A percentile compares a stretch with the other conserved stretches of the same genome.
Conservation (phyloP, 1,284 basidiomycete genomes). For the Coniophora puteana region DNA sequence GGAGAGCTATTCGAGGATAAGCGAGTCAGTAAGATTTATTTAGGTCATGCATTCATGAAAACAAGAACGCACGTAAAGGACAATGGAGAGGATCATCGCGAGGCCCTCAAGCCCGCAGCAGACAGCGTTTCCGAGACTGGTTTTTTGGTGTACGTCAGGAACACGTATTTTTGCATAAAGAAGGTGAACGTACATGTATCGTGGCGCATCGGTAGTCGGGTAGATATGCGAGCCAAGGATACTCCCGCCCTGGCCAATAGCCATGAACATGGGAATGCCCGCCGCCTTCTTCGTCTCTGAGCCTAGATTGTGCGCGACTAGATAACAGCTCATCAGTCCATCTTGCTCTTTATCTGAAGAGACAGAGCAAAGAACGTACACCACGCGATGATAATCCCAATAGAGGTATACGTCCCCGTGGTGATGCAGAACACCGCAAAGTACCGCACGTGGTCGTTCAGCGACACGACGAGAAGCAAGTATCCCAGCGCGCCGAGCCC, state of each 20-base stretch:
- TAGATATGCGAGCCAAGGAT: constrained; percentile 69
- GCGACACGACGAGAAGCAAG: constrained; percentile 23
- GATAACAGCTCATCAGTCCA: neutral
- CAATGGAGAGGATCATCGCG: constrained; percentile 41
- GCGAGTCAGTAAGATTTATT: neutral
- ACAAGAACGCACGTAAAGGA: constrained; percentile 42
- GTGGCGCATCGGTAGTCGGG: constrained; percentile 58
- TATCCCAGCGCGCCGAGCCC: constrained; percentile 38
- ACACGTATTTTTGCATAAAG: neutral
- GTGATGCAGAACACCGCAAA: constrained; percentile 74
- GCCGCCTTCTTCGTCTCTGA: constrained; percentile 76
- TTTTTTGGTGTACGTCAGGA: neutral
- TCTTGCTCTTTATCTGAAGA: neutral
- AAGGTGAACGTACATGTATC: constrained; percentile 49
- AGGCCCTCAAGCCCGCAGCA: constrained; percentile 54
- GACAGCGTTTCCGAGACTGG: constrained; percentile 64
- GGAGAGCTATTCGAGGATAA: constrained; percentile 10
- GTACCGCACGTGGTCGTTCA: constrained; percentile 56
- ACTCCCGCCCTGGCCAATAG: constrained; percentile 74
- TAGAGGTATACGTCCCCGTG: constrained; percentile 67
- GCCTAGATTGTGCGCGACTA: constrained; percentile 70
- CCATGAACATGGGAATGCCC: constrained; percentile 75
- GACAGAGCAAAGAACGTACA: constrained; percentile 33
- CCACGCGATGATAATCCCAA: constrained; percentile 70
- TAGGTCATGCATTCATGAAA: neutral